Conservation (phyloP, 169 alveolate species). For the Neospora caninum region DNA sequence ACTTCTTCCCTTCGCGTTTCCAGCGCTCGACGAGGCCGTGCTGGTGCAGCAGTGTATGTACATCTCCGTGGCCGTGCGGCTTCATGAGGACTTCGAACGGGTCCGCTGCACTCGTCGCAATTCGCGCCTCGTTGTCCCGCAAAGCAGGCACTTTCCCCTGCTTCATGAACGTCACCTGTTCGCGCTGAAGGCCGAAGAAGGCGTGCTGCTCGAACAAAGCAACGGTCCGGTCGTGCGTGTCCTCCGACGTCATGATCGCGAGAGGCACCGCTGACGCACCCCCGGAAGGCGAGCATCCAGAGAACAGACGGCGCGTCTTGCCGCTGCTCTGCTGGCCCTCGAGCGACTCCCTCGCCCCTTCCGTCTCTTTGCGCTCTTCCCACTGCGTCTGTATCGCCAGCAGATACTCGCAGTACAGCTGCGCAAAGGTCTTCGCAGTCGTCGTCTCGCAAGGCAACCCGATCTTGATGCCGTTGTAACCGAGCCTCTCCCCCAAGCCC, state of each 20-base stretch:
- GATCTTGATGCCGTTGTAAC: constrained; percentile 91
- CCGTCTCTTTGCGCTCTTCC: constrained; percentile 30
- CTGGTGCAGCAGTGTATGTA: constrained; percentile 88
- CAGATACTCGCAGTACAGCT: constrained; percentile 84
- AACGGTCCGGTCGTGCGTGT: constrained; percentile 88
- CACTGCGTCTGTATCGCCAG: constrained; percentile 60
- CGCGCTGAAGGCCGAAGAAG: constrained; percentile 84
- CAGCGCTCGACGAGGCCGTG: constrained; percentile 76
- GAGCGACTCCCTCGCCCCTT: not conserved
- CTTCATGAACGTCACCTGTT: constrained; percentile 85
- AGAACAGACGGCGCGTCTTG: not conserved
- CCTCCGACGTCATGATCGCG: constrained; percentile 94
- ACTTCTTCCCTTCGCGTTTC: constrained; percentile 80
- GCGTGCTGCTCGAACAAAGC: constrained; percentile 79
- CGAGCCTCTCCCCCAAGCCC: constrained; percentile 95
- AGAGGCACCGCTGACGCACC: constrained; percentile 77
- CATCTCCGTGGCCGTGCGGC: constrained; percentile 98
- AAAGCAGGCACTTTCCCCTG: constrained; percentile 96
- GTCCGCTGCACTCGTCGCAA: constrained; percentile 78
- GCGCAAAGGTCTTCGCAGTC: constrained; percentile 80
- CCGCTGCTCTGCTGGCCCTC: not conserved
- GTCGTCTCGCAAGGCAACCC: constrained; percentile 79
- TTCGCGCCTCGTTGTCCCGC: constrained; percentile 84
- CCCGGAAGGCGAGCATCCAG: not conserved
- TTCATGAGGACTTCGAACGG: constrained; percentile 76